Evolutionary conservation across 2,329 filamentous ascomycete genomes (phyloP).

Genomic region (Colletotrichum limetticola): DNA sequence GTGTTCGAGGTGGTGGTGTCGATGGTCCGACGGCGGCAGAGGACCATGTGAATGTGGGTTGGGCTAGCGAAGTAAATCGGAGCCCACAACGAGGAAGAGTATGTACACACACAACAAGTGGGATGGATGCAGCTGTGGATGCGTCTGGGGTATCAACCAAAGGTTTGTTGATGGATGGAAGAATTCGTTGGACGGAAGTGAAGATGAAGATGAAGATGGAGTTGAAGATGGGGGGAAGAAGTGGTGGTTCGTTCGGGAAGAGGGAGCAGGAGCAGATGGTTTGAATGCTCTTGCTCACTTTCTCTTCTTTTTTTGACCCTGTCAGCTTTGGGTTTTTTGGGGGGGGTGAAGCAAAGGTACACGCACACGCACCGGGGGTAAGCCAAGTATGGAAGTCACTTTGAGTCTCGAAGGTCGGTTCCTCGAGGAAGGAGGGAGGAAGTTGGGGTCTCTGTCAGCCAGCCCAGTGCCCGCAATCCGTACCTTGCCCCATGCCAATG

Average conservation of each 20-base stretch:
- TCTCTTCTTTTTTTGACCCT: slow-evolving; percentile 13
- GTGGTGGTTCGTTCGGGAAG: slow-evolving; percentile 19
- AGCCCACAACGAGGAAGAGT: slow-evolving; percentile 13
- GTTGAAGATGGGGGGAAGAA: neutral
- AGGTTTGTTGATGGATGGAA: neutral
- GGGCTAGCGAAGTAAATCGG: slow-evolving; percentile 31
- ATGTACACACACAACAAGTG: neutral
- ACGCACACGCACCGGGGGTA: neutral
- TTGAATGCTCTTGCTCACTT: slow-evolving; percentile 6
- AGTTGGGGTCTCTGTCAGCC: neutral
- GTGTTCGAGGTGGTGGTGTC: neutral
- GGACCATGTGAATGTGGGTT: slow-evolving; percentile 33
- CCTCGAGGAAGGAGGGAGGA: too few species aligned
- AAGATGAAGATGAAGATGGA: neutral
- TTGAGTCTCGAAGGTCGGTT: neutral
- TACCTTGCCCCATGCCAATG: too few species aligned
- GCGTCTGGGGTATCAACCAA: slow-evolving; percentile 4
- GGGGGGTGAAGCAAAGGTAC: slow-evolving; percentile 2
- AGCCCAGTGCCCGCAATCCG: neutral
- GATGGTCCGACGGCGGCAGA: slow-evolving; percentile 18
- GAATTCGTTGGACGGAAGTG: slow-evolving; percentile 4
- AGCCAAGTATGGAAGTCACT: neutral
- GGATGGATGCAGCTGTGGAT: neutral
- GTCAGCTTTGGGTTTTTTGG: slow-evolving; percentile 3
- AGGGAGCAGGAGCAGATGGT: slow-evolving; percentile 4